Evolutionary conservation across 306 rosid species (phyloP).

Genomic region (Amphicarpaea edgeworthii): DNA sequence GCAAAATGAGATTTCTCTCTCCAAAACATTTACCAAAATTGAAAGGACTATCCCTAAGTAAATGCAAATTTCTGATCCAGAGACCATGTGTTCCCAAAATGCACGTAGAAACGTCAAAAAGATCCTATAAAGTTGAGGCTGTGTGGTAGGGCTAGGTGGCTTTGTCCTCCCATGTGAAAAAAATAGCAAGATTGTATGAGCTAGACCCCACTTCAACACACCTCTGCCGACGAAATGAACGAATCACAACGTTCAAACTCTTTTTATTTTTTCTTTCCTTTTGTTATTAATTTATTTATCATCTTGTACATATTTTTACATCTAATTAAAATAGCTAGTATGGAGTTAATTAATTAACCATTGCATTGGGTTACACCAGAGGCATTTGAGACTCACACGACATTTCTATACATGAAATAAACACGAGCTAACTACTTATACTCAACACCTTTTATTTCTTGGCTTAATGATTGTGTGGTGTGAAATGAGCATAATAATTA

Average conservation of each 20-base stretch:
- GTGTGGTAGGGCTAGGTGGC: slow-evolving; percentile 37
- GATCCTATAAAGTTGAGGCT: slow-evolving; percentile 22
- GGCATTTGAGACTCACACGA: not conserved
- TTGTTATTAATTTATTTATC: not conserved
- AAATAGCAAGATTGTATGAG: slow-evolving; percentile 36
- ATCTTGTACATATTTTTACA: not conserved
- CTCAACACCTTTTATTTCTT: slow-evolving; percentile 1
- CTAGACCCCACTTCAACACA: slow-evolving; percentile 36
- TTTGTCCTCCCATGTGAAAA: slow-evolving; percentile 48
- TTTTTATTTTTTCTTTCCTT: not conserved
- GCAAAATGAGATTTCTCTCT: not conserved
- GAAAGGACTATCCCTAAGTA: not conserved
- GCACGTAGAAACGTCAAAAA: slow-evolving; percentile 46
- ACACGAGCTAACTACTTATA: slow-evolving; percentile 19
- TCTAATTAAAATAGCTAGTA: not conserved
- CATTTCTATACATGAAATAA: slow-evolving; percentile 20
- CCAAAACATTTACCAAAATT: not conserved
- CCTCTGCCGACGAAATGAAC: slow-evolving; percentile 57
- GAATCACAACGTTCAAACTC: slow-evolving; percentile 8
- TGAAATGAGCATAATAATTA: slow-evolving; percentile 34
- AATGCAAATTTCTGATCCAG: not conserved
- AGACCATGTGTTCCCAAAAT: slow-evolving; percentile 20
- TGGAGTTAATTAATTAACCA: slow-evolving; percentile 35
- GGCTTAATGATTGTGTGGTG: slow-evolving; percentile 18
- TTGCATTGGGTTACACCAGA: not conserved